phyloP scores from a whole-genome alignment of 2,329 filamentous ascomycete genomes.

The Aspergillus pseudoglaucus region DNA sequence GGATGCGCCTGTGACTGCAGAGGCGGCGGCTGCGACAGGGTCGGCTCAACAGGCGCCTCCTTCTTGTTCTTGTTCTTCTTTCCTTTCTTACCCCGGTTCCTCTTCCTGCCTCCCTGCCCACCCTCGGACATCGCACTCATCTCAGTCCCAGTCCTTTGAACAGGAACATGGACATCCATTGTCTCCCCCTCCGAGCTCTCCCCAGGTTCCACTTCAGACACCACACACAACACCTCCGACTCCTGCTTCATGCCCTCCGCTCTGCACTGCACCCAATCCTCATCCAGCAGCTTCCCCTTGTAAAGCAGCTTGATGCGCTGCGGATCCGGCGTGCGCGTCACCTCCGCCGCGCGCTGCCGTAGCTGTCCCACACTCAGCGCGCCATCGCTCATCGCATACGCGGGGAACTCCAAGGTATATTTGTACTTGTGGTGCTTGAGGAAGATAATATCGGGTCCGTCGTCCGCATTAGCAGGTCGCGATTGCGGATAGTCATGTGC shows the following conservation, averaged over 20 bases:
- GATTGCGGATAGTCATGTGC: conserved; percentile 13
- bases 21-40: conserved; percentile 8
- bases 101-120: conserved; percentile 8
- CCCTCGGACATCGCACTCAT: not conserved
- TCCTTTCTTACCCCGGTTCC: conserved; percentile 16
- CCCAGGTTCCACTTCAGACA: conserved; percentile 32
- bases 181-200: conserved; percentile 25
- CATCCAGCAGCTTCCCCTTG: conserved; percentile 40
- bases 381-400: conserved; percentile 44
- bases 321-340: conserved; percentile 29
- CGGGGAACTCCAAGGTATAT: conserved; percentile 39
- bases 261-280: conserved; percentile 35
- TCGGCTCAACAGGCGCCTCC: conserved; percentile 4
- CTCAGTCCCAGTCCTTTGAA: not conserved
- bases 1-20: conserved; percentile 10
- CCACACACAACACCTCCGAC: conserved; percentile 42
- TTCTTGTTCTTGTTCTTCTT: conserved; percentile 23
- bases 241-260: conserved; percentile 43
- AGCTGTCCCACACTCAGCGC: conserved; percentile 37
- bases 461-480: conserved; percentile 9
- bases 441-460: conserved; percentile 36
- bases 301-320: conserved; percentile 40
- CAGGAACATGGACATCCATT: conserved; percentile 18
- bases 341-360: conserved; percentile 33
- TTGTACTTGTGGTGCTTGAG: conserved; percentile 37